Conservation (phyloP, 192 early-diverging fungal species). For the Chytriomyces hyalinus region DNA sequence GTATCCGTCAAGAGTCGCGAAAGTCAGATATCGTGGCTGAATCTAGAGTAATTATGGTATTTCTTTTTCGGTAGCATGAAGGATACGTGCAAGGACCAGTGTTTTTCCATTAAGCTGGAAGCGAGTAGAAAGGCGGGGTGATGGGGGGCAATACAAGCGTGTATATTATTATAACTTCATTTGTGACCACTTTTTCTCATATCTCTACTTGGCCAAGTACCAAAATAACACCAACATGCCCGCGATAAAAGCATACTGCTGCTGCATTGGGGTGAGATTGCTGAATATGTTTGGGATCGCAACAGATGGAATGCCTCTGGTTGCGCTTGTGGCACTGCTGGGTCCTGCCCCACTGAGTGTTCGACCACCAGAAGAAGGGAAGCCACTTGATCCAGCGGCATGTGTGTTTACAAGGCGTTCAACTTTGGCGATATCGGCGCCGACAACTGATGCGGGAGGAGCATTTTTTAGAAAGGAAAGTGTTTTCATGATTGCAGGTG, state of each 20-base stretch:
- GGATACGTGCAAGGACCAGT: no score
- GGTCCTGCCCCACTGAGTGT: conserved; percentile 3
- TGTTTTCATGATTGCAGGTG: neutral
- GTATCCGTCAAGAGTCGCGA: conserved; percentile 1
- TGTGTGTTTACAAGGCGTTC: conserved; percentile 42
- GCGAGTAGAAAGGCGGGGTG: neutral
- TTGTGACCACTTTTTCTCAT: neutral
- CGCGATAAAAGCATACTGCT: conserved; percentile 26
- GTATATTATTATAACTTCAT: neutral
- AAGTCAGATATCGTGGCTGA: conserved; percentile 20
- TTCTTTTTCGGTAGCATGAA: no score
- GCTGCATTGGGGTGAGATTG: conserved; percentile 37
- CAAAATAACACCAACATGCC: conserved; percentile 33
- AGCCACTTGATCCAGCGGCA: conserved; percentile 24
- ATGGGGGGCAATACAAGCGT: neutral
- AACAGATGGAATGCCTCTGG: neutral
- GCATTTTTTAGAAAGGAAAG: neutral
- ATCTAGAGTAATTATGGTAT: conserved; percentile 2
- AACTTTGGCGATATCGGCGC: conserved; percentile 57
- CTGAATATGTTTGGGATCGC: neutral
- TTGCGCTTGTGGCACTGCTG: neutral
- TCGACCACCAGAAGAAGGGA: conserved; percentile 34
- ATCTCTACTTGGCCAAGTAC: conserved; percentile 13
- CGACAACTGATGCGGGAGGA: conserved; percentile 40
- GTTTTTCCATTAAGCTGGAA: neutral